Evolutionary conservation across 2,329 filamentous ascomycete genomes (phyloP).

Genomic region (Fusarium ramigenum): DNA sequence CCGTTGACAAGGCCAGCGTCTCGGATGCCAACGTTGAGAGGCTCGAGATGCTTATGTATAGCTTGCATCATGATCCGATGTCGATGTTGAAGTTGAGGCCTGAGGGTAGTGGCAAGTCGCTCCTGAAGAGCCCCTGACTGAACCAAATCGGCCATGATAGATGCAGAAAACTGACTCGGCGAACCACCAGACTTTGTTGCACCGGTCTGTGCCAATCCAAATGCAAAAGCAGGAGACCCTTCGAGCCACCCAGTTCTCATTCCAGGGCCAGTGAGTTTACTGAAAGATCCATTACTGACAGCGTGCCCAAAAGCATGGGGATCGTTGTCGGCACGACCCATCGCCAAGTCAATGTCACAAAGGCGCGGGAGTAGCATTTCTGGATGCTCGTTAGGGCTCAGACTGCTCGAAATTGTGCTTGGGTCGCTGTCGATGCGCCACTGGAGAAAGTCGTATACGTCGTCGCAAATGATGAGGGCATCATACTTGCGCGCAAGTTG

Average conservation of each 20-base stretch:
- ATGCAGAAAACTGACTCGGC: conserved; percentile 64
- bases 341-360: conserved; percentile 77
- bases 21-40: conserved; percentile 65
- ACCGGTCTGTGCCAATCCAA: conserved; percentile 63
- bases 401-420: conserved; percentile 29
- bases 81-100: conserved; percentile 57
- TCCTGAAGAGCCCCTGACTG: conserved; percentile 53
- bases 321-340: conserved; percentile 64
- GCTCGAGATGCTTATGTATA: conserved; percentile 67
- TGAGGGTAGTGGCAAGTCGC: conserved; percentile 54
- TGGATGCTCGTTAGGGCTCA: conserved; percentile 46
- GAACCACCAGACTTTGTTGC: conserved; percentile 66
- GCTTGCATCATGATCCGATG: conserved; percentile 64
- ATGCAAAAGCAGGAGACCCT: conserved; percentile 64
- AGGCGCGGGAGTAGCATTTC: conserved; percentile 75
- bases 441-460: conserved; percentile 93
- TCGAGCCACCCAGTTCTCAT: conserved; percentile 90
- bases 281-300: conserved; percentile 88
- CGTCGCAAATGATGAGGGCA: conserved; percentile 85
- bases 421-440: conserved; percentile 64
- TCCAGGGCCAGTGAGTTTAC: conserved; percentile 86
- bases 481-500: conserved; percentile 80
- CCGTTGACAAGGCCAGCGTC: conserved; percentile 52
- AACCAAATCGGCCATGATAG: conserved; percentile 61
- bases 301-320: conserved; percentile 74